Conservation (phyloP, 306 rosid species). For the Parietaria judaica region DNA sequence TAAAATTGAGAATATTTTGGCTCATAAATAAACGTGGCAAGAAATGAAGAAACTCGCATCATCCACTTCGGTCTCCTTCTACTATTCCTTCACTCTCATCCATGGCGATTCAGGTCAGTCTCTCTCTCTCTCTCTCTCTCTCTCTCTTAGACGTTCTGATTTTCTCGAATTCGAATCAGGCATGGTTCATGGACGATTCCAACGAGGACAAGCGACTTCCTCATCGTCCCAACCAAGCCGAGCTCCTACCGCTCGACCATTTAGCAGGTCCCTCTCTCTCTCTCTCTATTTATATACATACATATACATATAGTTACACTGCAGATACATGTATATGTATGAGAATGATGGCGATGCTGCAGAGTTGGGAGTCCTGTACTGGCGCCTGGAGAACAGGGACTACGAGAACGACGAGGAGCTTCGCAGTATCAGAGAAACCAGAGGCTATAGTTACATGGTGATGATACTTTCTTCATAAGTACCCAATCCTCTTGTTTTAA, state of each 20-base stretch:
- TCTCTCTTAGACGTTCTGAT: not conserved
- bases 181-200: conserved; percentile 75
- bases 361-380: conserved; percentile 48
- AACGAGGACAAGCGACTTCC: conserved; percentile 67
- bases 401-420: conserved; percentile 60
- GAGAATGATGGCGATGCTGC: conserved; percentile 11
- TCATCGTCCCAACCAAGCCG: conserved; percentile 49
- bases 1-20: no score
- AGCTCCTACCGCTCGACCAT: conserved; percentile 41
- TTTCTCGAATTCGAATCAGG: conserved; percentile 27
- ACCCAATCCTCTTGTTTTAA: no score
- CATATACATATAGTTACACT: not conserved
- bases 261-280: conserved; percentile 43
- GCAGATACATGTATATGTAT: not conserved
- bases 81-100: conserved; percentile 7
- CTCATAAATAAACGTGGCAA: no score
- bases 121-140: not conserved
- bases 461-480: not conserved
- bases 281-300: not conserved
- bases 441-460: conserved; percentile 85
- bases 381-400: conserved; percentile 38
- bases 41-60: no score
- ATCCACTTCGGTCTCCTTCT: not conserved
- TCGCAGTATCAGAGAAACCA: conserved; percentile 53
- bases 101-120: conserved; percentile 63